Evolutionary conservation across 2,329 filamentous ascomycete genomes (phyloP).

Genomic region (Botrytis medusae): DNA sequence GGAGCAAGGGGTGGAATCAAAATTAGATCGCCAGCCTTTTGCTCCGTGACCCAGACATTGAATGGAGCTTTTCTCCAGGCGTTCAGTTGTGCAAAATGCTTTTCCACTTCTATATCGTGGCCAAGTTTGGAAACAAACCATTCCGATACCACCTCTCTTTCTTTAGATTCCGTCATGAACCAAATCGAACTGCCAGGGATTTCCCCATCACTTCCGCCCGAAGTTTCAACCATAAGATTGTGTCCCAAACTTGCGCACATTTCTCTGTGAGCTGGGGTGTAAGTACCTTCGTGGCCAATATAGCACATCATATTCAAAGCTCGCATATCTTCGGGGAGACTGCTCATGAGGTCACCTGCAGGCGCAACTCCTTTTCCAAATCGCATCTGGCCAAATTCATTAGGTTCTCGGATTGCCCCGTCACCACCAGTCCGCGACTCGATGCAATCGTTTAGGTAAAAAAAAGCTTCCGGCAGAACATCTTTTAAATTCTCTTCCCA

Average conservation of each 20-base stretch:
- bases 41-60: slow-evolving; percentile 88
- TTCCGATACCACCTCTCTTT: slow-evolving; percentile 84
- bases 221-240: slow-evolving; percentile 97
- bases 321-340: slow-evolving; percentile 79
- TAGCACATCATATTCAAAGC: slow-evolving; percentile 99
- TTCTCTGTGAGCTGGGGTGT: slow-evolving; percentile 90
- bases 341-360: slow-evolving; percentile 93
- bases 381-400: slow-evolving; percentile 42
- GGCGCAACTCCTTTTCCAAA: slow-evolving; percentile 54
- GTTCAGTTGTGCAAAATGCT: slow-evolving; percentile 93
- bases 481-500: slow-evolving; percentile 81
- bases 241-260: slow-evolving; percentile 97
- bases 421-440: slow-evolving; percentile 53
- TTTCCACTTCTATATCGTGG: slow-evolving; percentile 95
- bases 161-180: slow-evolving; percentile 98
- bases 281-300: slow-evolving; percentile 94
- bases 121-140: slow-evolving; percentile 92
- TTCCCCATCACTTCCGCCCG: slow-evolving; percentile 69
- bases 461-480: slow-evolving; percentile 76
- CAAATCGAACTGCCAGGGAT: slow-evolving; percentile 88
- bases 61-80: slow-evolving; percentile 96
- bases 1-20: slow-evolving; percentile 89
- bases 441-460: slow-evolving; percentile 84
- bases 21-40: slow-evolving; percentile 87
- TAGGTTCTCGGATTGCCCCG: slow-evolving; percentile 51